Conservation (phyloP, 2,329 filamentous ascomycete genomes). For the Sphaerulina populicola region DNA sequence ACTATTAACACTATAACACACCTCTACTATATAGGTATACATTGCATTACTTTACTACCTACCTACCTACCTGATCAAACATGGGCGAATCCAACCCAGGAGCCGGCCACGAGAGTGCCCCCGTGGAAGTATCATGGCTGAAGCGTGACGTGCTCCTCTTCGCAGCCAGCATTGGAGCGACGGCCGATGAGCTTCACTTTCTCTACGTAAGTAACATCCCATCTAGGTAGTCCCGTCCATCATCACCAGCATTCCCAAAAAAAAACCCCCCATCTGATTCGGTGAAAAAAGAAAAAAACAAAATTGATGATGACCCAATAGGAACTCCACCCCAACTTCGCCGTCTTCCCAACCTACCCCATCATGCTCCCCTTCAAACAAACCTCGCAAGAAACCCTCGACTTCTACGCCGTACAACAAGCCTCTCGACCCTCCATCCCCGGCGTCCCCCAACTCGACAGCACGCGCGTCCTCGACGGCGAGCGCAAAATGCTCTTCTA, state of each 20-base stretch:
- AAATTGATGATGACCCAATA: neutral
- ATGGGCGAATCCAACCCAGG: conserved; percentile 38
- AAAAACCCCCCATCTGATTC: too few relatives aligned
- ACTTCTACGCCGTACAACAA: conserved; percentile 66
- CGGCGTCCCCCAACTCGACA: conserved; percentile 67
- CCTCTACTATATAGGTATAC: neutral
- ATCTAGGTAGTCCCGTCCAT: too few relatives aligned
- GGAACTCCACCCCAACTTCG: conserved; percentile 77
- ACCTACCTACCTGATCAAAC: neutral
- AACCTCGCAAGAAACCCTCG: conserved; percentile 54
- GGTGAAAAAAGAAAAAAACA: too few relatives aligned
- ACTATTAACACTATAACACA: neutral
- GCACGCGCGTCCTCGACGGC: conserved; percentile 67
- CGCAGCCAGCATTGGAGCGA: conserved; percentile 79
- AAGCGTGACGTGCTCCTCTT: conserved; percentile 69
- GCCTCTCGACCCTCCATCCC: conserved; percentile 50
- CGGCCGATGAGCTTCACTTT: conserved; percentile 81
- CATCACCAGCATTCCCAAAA: too few relatives aligned
- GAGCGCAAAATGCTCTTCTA: conserved; percentile 65
- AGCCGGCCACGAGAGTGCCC: conserved; percentile 70
- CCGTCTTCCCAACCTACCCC: conserved; percentile 82
- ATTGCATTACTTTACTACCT: neutral
- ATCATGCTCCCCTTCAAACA: conserved; percentile 78
- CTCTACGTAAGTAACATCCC: conserved; percentile 57
- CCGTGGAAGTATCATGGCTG: conserved; percentile 68